Evolutionary conservation across 495 filamentous ascomycete genomes (phyloP), one percentile per base, ranked within the genome.

Genomic region (Neurospora sp.): DNA sequence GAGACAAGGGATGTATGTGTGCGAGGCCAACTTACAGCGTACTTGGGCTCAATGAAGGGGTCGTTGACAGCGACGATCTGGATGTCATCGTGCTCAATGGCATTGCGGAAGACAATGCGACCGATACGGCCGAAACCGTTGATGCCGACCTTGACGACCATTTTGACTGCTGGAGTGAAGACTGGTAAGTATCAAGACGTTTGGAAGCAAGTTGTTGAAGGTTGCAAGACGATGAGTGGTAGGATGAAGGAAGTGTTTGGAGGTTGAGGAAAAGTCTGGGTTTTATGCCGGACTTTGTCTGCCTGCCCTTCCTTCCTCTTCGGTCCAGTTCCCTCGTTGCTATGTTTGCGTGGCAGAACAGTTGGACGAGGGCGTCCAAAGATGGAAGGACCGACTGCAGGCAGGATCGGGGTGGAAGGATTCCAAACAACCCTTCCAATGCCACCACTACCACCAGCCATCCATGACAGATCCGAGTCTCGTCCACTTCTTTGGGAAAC

Each of bases 121-220:
- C 96, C 96, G 84, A 99, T 99, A 85, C 96, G 95, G 87, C 96
- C 96, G 88, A 99, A 99, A 83, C 96, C 96, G 90, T 98, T 99
- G 89, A 97, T 97, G 79, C 94, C 94, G 79, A 96, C 93, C 90
- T 95, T 86, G 80, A 87, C 80, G 75, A 76, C 75, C 85, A 86
- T 86, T 72, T 78, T 86, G 72, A 73, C 76, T 79, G 71, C 68
- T 76, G 22, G 69, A 37, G 31, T 31, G 69, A 22, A 20, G 44
- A 38, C 39, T 35, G 27, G 42, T 68, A 37, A 71, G 70, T 40
- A 38, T 42, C 44, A 59, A 20, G 70, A 27, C n/a, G 8, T 71
- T n/a, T 16, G 11, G 18, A 39, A 65, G 70, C 27, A 59, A 35
- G 5, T 71, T 71, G 37, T 61, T 35, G 69, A 35, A 40, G 18